Conservation (phyloP, 148 eudicot genomes). For the Fagopyrum esculentum region DNA sequence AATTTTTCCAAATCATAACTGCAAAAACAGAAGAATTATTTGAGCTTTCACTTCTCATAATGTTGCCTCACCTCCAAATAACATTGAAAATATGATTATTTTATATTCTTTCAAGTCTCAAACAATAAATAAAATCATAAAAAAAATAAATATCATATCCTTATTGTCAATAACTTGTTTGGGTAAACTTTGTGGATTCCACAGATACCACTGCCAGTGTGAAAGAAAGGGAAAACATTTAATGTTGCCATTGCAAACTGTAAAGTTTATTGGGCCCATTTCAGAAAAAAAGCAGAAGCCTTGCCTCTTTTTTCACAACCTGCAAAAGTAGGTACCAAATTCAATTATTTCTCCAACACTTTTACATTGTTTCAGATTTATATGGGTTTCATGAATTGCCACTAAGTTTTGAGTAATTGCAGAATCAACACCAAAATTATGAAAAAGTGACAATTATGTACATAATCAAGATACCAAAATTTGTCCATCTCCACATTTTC, state of each 20-base stretch:
- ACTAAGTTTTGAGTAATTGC: not conserved
- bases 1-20: not conserved
- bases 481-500: not conserved
- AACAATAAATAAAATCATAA: not conserved
- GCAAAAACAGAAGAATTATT: not conserved
- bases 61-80: not conserved
- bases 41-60: not conserved
- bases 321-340: conserved; percentile 5
- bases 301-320: not conserved
- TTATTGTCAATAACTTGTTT: not conserved
- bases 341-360: not conserved
- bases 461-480: conserved; percentile 8
- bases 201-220: not conserved
- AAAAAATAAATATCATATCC: not conserved
- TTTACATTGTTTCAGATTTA: too few relatives aligned
- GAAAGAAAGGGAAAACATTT: not conserved
- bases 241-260: not conserved
- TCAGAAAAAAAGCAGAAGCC: not conserved
- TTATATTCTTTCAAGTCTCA: not conserved
- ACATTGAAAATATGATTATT: not conserved
- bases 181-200: not conserved
- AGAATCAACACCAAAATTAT: not conserved
- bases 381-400: too few relatives aligned
- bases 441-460: conserved; percentile 1
- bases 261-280: not conserved